Evolutionary conservation across 1,139 yeast species (phyloP).

Genomic region (Meyerozyma elateridarum): DNA sequence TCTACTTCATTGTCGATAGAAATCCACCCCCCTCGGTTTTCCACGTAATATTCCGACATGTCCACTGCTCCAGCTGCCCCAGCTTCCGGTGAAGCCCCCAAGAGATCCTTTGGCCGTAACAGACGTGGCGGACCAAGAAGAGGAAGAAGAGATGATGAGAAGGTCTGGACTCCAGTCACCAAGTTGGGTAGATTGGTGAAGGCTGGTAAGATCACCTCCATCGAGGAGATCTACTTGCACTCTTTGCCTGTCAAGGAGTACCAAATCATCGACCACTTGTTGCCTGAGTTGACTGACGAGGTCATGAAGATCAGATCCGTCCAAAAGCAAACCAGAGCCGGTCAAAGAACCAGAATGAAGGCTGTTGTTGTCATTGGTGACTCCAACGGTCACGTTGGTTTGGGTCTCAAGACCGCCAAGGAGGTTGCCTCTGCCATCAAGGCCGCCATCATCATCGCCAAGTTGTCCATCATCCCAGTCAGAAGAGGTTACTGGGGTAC

Average conservation of each 20-base stretch:
- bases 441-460: constrained; percentile 99
- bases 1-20: constrained; percentile 59
- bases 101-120: constrained; percentile 67
- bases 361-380: constrained; percentile 99
- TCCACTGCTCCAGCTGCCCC: constrained; percentile 51
- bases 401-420: constrained; percentile 99
- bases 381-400: constrained; percentile 99
- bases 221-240: constrained; percentile 99
- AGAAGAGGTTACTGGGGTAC: constrained; percentile 99
- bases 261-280: constrained; percentile 96
- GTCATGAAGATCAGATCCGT: constrained; percentile 99
- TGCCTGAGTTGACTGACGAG: constrained; percentile 96
- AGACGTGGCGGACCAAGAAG: constrained; percentile 51
- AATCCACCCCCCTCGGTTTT: constrained; percentile 89
- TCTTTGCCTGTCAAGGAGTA: constrained; percentile 98
- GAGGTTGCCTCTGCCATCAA: constrained; percentile 99
- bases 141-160: constrained; percentile 85
- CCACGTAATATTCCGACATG: constrained; percentile 92
- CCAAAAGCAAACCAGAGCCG: constrained; percentile 99
- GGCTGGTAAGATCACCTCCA: constrained; percentile 95
- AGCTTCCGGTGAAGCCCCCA: constrained; percentile 41
- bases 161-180: constrained; percentile 99
- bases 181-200: constrained; percentile 99
- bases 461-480: constrained; percentile 97
- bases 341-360: constrained; percentile 99